phyloP scores from a whole-genome alignment of 306 rosid genomes.

The Hippophae rhamnoides region DNA sequence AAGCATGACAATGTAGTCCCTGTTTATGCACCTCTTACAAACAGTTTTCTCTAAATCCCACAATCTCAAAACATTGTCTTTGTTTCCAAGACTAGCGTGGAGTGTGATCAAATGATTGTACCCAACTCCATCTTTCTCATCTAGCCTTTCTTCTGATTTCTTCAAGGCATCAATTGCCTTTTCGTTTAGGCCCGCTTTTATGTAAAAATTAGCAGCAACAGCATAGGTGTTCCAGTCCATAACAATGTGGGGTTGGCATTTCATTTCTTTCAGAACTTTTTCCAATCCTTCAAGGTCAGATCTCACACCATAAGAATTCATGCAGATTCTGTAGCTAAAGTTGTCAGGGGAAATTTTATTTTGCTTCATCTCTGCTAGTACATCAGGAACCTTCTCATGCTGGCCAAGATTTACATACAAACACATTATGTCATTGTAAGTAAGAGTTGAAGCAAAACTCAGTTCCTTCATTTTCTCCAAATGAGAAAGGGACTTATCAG shows the following conservation, averaged over 20 bases:
- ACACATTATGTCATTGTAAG: slow-evolving; percentile 76
- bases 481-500: slow-evolving; percentile 52
- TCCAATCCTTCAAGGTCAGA: slow-evolving; percentile 54
- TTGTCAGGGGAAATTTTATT: slow-evolving; percentile 56
- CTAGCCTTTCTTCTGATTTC: slow-evolving; percentile 60
- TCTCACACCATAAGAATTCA: slow-evolving; percentile 56
- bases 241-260: slow-evolving; percentile 41
- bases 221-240: slow-evolving; percentile 88
- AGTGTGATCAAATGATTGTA: slow-evolving; percentile 69
- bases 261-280: slow-evolving; percentile 57
- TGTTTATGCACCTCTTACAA: slow-evolving; percentile 64
- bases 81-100: slow-evolving; percentile 40
- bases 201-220: slow-evolving; percentile 53
- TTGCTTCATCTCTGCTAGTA: slow-evolving; percentile 64
- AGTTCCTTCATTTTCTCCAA: slow-evolving; percentile 63
- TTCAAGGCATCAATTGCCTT: slow-evolving; percentile 51
- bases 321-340: slow-evolving; percentile 75
- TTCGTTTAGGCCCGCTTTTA: slow-evolving; percentile 34
- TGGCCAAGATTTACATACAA: slow-evolving; percentile 49
- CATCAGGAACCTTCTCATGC: slow-evolving; percentile 56
- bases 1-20: slow-evolving; percentile 50
- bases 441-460: slow-evolving; percentile 53
- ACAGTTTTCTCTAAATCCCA: slow-evolving; percentile 57
- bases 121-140: slow-evolving; percentile 49
- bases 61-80: slow-evolving; percentile 60